A percentile compares a stretch with the other conserved stretches of the same genome.
Evolutionary conservation across 345 rosid species (phyloP).

Genomic region (Salix suchowensis): DNA sequence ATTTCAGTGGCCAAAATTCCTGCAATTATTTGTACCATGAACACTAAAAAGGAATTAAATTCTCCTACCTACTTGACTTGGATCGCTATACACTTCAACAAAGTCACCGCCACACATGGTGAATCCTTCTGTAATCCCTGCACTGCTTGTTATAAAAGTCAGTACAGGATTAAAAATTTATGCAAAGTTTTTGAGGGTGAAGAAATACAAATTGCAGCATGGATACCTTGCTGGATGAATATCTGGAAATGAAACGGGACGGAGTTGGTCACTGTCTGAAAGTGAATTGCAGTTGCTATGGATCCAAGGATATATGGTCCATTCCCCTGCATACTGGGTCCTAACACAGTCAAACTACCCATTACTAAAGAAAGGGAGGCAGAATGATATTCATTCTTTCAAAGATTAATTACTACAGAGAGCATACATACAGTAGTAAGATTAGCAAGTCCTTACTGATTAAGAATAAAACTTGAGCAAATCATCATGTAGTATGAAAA

Average conservation of each 20-base stretch:
- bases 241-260: constrained; percentile 77
- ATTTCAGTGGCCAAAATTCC: not conserved
- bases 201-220: not conserved
- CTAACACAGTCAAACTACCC: constrained; percentile 30
- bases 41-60: not conserved
- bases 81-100: constrained; percentile 85
- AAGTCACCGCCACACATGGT: constrained; percentile 99
- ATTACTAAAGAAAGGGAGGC: not conserved
- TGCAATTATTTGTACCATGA: not conserved
- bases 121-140: constrained; percentile 95
- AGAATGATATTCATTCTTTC: not conserved
- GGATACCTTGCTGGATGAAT: constrained; percentile 90
- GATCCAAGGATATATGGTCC: constrained; percentile 96
- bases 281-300: constrained; percentile 94
- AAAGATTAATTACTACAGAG: not conserved
- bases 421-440: not conserved
- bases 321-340: constrained; percentile 53
- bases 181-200: constrained; percentile 2
- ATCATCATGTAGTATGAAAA: constrained; percentile 99
- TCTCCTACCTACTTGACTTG: constrained; percentile 72
- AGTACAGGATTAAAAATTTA: not conserved
- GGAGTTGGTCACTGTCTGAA: constrained; percentile 86
- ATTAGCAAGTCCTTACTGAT: constrained; percentile 53
- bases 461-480: constrained; percentile 95
- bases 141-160: constrained; percentile 50